phyloP scores from a whole-genome alignment of 2,329 filamentous ascomycete species.

The Phialophora chinensis region DNA sequence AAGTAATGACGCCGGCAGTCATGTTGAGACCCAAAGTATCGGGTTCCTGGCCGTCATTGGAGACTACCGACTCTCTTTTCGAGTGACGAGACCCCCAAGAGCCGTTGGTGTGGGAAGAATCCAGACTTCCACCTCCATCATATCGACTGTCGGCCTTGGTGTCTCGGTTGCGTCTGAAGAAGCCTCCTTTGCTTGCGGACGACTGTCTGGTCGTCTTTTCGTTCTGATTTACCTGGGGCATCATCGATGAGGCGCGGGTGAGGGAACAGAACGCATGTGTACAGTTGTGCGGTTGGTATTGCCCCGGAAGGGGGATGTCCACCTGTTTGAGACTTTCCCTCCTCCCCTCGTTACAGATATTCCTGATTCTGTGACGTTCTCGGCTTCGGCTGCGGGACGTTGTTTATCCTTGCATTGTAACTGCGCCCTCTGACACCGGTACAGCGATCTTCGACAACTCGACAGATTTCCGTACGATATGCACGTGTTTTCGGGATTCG shows the following conservation, averaged over 20 bases:
- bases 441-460: constrained; percentile 8
- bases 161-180: constrained; percentile 89
- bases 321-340: constrained; percentile 26
- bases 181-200: constrained; percentile 78
- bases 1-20: constrained; percentile 81
- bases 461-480: background rate
- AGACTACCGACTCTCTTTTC: constrained; percentile 73
- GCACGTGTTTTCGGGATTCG: constrained; percentile 6
- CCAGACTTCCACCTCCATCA: constrained; percentile 51
- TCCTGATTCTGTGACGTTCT: constrained; percentile 23
- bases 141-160: constrained; percentile 69
- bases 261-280: constrained; percentile 34
- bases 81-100: constrained; percentile 76
- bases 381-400: constrained; percentile 19
- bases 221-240: constrained; percentile 64
- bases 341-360: constrained; percentile 26
- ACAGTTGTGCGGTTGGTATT: constrained; percentile 11
- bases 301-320: constrained; percentile 27
- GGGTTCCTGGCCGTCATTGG: constrained; percentile 70
- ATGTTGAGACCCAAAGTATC: constrained; percentile 69
- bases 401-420: constrained; percentile 33
- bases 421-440: constrained; percentile 20
- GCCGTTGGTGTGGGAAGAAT: constrained; percentile 59
- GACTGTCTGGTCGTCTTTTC: constrained; percentile 83
- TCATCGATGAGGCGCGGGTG: constrained; percentile 40